phyloP scores from a whole-genome alignment of 1,139 yeast genomes.

The Saccharomyces hybrid region DNA sequence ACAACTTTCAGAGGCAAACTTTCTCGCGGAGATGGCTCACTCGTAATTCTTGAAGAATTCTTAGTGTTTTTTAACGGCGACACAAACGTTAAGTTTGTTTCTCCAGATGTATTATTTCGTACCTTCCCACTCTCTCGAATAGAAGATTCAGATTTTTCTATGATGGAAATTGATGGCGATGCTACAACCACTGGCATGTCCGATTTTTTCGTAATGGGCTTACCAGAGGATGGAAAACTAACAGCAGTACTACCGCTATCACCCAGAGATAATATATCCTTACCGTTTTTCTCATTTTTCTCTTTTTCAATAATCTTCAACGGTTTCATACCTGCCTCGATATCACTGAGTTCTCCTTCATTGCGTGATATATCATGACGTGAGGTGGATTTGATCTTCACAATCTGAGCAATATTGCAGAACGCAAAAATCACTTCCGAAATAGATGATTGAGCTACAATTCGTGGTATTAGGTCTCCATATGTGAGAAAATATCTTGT shows the following conservation, averaged over 20 bases:
- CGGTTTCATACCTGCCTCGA: neutral
- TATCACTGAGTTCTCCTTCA: neutral
- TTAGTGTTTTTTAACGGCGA: neutral
- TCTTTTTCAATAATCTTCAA: neutral
- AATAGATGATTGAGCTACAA: conserved; percentile 66
- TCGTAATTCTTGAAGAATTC: neutral
- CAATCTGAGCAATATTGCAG: conserved; percentile 55
- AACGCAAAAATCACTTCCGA: conserved; percentile 65
- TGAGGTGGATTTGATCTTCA: conserved; percentile 13
- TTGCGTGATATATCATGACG: neutral
- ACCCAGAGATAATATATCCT: neutral
- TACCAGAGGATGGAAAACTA: neutral
- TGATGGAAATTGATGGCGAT: neutral
- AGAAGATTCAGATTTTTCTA: neutral
- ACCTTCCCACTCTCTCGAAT: neutral
- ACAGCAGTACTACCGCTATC: neutral
- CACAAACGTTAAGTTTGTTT: neutral
- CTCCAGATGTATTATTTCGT: neutral
- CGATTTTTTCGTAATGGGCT: neutral
- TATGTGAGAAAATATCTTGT: conserved; percentile 69
- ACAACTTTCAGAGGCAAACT: neutral
- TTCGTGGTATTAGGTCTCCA: conserved; percentile 49
- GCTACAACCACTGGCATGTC: too few species aligned
- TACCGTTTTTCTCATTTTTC: neutral
- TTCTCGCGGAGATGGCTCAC: neutral